Evolutionary conservation across 2,329 filamentous ascomycete genomes (phyloP).

Genomic region (Cercospora sp.): DNA sequence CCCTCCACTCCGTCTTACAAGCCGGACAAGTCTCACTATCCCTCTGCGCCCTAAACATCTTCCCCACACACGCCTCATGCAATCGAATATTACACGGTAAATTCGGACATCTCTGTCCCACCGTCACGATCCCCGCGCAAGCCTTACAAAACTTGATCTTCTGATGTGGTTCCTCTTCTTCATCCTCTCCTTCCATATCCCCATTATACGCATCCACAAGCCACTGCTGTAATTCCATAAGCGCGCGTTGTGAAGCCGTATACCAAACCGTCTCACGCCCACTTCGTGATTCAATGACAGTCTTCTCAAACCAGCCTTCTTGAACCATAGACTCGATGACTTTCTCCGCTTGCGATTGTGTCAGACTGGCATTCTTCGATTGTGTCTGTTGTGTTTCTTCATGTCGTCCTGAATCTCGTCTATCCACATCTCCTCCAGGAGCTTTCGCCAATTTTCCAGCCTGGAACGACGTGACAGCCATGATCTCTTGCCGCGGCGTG

Average conservation of each 20-base stretch:
- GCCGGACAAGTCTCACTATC: constrained; percentile 63
- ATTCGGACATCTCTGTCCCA: constrained; percentile 74
- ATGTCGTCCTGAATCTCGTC: constrained; percentile 33
- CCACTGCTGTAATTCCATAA: constrained; percentile 85
- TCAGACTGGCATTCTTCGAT: constrained; percentile 53
- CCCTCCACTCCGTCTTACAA: constrained; percentile 55
- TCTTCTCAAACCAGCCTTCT: constrained; percentile 84
- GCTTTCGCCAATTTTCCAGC: constrained; percentile 67
- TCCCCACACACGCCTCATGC: constrained; percentile 73
- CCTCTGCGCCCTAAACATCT: constrained; percentile 67
- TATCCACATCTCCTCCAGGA: constrained; percentile 33
- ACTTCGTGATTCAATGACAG: constrained; percentile 37
- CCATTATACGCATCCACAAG: constrained; percentile 90
- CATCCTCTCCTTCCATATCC: constrained; percentile 54
- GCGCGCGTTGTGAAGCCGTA: constrained; percentile 69
- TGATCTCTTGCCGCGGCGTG: constrained; percentile 72
- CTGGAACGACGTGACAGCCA: constrained; percentile 78
- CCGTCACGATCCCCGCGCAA: constrained; percentile 85
- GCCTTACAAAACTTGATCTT: constrained; percentile 84
- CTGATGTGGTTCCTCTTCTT: constrained; percentile 54
- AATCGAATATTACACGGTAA: constrained; percentile 68
- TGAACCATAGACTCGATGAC: constrained; percentile 69
- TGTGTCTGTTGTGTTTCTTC: constrained; percentile 24
- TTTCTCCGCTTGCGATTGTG: constrained; percentile 73
- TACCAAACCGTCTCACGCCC: constrained; percentile 62